Evolutionary conservation across 164 flowering plant species (phyloP).

Genomic region (Pachysandra terminalis): DNA sequence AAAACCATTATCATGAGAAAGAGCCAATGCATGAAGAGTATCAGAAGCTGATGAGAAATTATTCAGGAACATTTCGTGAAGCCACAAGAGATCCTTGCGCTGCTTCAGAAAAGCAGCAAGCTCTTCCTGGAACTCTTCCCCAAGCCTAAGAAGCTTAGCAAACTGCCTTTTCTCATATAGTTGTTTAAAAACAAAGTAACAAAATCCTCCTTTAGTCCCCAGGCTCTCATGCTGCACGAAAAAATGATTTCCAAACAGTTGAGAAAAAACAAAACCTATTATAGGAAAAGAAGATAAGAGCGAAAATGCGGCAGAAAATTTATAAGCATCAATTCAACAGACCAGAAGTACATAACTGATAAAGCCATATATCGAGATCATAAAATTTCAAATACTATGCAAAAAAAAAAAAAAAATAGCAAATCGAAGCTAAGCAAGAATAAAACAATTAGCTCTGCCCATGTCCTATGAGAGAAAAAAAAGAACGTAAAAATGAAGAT

Average conservation of each 20-base stretch:
- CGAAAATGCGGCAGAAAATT: not conserved
- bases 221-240: conserved; percentile 73
- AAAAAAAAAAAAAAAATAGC: no score
- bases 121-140: conserved; percentile 94
- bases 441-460: no score
- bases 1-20: conserved; percentile 48
- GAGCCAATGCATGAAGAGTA: conserved; percentile 81
- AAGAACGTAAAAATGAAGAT: no score
- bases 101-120: conserved; percentile 62
- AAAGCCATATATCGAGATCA: no score
- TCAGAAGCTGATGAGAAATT: conserved; percentile 83
- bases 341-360: no score
- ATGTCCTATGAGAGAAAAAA: no score
- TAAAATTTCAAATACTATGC: no score
- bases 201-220: conserved; percentile 89
- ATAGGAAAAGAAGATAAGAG: not conserved
- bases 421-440: no score
- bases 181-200: conserved; percentile 75
- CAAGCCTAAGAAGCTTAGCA: conserved; percentile 82
- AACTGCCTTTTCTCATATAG: conserved; percentile 51
- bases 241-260: not conserved
- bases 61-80: conserved; percentile 79
- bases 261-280: not conserved
- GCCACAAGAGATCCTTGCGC: conserved; percentile 81
- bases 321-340: not conserved